Evolutionary conservation across 2,329 filamentous ascomycete genomes (phyloP).

Genomic region (Cryphonectria carpinicola): DNA sequence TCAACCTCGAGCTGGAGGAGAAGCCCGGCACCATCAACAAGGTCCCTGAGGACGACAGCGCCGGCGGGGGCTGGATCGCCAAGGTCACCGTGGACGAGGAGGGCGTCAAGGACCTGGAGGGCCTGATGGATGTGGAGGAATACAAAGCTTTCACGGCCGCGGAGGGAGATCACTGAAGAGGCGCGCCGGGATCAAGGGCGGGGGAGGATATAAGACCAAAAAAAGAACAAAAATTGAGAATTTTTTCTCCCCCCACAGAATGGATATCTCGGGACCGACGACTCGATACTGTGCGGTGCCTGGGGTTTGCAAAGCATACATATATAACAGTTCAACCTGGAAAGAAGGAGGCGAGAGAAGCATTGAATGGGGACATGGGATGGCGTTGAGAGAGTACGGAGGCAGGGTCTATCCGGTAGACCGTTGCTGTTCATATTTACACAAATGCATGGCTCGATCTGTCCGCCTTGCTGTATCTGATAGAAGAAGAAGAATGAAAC

Average conservation of each 20-base stretch:
- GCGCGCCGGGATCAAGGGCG: neutral
- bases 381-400: slow-evolving; percentile 26
- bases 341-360: slow-evolving; percentile 7
- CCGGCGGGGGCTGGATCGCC: slow-evolving; percentile 87
- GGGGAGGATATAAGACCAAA: neutral
- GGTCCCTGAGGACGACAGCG: slow-evolving; percentile 77
- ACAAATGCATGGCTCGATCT: slow-evolving; percentile 15
- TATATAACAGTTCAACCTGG: slow-evolving; percentile 38
- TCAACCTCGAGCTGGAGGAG: slow-evolving; percentile 78
- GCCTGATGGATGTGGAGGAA: slow-evolving; percentile 74
- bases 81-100: slow-evolving; percentile 77
- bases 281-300: neutral
- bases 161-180: slow-evolving; percentile 43
- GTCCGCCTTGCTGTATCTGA: neutral
- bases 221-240: neutral
- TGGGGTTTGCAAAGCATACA: slow-evolving; percentile 23
- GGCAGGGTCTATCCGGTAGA: slow-evolving; percentile 11
- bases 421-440: slow-evolving; percentile 23
- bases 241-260: too few relatives aligned
- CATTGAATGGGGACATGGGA: slow-evolving; percentile 17
- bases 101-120: slow-evolving; percentile 69
- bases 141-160: slow-evolving; percentile 75
- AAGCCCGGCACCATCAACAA: slow-evolving; percentile 88
- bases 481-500: neutral
- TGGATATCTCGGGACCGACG: neutral